Percentiles rank a stretch among this genome's conserved stretches.
phyloP scores from a whole-genome alignment of 176 grass and related monocot species.

The Phragmites australis region DNA sequence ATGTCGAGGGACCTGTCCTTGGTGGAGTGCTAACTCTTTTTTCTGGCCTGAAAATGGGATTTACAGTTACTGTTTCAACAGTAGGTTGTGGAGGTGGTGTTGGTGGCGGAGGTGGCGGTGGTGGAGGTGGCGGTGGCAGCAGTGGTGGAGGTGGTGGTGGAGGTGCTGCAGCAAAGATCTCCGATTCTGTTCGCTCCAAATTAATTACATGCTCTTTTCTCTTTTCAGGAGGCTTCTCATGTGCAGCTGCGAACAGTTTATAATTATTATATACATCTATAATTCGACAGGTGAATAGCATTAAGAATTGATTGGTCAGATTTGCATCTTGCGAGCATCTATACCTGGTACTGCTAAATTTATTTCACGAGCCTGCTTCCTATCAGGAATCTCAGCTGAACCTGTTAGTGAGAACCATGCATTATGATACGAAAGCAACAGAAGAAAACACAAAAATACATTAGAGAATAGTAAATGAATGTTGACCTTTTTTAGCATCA shows the following conservation, averaged over 20 bases:
- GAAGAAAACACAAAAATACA: slow-evolving; percentile 1
- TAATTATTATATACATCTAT: slow-evolving; percentile 25
- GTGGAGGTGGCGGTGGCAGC: not conserved
- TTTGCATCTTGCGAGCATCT: slow-evolving; percentile 3
- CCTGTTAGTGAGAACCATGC: slow-evolving; percentile 50
- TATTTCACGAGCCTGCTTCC: slow-evolving; percentile 47
- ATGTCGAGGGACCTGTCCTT: slow-evolving; percentile 61
- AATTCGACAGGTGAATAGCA: slow-evolving; percentile 19
- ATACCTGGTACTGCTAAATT: slow-evolving; percentile 68
- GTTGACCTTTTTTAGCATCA: slow-evolving; percentile 56
- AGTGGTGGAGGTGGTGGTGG: slow-evolving; percentile 23
- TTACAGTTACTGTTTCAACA: slow-evolving; percentile 52
- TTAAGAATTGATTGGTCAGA: slow-evolving; percentile 26
- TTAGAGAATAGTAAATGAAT: slow-evolving; percentile 13
- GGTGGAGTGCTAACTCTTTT: slow-evolving; percentile 51
- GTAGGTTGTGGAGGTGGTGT: not conserved
- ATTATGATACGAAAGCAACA: slow-evolving; percentile 29
- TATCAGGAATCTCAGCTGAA: slow-evolving; percentile 48
- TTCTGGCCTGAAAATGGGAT: slow-evolving; percentile 39
- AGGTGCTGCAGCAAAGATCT: slow-evolving; percentile 49
- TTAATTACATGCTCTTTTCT: slow-evolving; percentile 66
- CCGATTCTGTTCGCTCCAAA: slow-evolving; percentile 69
- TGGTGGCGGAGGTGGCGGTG: not conserved
- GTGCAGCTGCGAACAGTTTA: slow-evolving; percentile 48
- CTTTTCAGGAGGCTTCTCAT: slow-evolving; percentile 59